Evolutionary conservation across 164 flowering plant species (phyloP), one percentile per base, ranked within the genome.

Genomic region (Vitis rupestris): DNA sequence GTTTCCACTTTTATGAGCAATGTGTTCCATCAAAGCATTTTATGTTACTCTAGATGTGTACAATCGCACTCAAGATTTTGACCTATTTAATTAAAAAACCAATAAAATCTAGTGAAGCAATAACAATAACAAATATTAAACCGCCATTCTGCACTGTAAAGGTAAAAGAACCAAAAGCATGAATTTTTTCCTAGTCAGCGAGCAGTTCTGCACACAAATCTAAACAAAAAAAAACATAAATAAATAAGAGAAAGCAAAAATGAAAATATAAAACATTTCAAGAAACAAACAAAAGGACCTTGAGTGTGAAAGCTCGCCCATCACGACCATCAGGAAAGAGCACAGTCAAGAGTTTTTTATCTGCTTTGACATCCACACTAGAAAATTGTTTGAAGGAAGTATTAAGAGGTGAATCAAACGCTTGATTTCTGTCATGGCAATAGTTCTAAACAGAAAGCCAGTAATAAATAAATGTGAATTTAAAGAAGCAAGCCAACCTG

Each of bases 271-370:
- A 50, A 47, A 69, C 9, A 9, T n/a, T 58, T 19, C 27, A 23
- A 23, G 27, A 23, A 23, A 23, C 57, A 30, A 17, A 23, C 11
- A 16, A 4, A 69, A 19, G 71, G 65, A 93, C 98, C 99, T 93
- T 93, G 53, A 95, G 98, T 57, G 99, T 95, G 84, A 95, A 92
- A 66, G 93, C 86, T 72, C 99, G 84, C 61, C 97, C 98, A 85
- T 91, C 97, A 73, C 94, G 91, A 56, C 97, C 98, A 87, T 90
- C 98, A 57, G 97, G 92, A 81, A 95, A 95, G 58, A 82, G 90
- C 72, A 93, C 99, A 53, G 99, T 93, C 80, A 95, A 69, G 57
- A 95, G 91, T 74, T 93, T 95, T 74, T 95, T 95, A 72, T 92
- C 97, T 73, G 81, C 92, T 77, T 86, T 89, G 62, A 90, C 90